phyloP scores from a whole-genome alignment of 140 eudicot genomes.

The Cichorium intybus region DNA sequence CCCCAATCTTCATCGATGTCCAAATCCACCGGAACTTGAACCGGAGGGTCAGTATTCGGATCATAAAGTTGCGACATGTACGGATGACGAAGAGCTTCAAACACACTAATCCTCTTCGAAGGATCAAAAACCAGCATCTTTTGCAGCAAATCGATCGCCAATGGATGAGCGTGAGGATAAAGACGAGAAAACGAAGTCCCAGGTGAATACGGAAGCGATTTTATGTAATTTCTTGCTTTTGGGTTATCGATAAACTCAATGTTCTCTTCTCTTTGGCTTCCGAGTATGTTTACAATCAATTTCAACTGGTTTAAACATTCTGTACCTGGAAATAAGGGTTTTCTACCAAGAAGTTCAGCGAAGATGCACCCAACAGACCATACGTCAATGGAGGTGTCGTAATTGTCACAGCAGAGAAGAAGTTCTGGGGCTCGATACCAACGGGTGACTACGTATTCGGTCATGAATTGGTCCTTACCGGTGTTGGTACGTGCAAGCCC shows the following conservation, averaged over 20 bases:
- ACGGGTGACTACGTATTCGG: conserved; percentile 94
- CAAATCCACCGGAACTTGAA: conserved; percentile 72
- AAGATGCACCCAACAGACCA: conserved; percentile 98
- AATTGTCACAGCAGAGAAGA: conserved; percentile 84
- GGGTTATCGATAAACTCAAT: conserved; percentile 81
- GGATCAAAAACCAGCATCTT: conserved; percentile 94
- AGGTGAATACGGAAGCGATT: conserved; percentile 61
- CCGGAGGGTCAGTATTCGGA: conserved; percentile 71
- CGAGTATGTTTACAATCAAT: conserved; percentile 74
- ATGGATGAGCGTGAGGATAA: conserved; percentile 76
- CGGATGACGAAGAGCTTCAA: conserved; percentile 85
- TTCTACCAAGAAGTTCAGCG: conserved; percentile 88
- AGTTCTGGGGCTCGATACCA: conserved; percentile 97
- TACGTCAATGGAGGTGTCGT: conserved; percentile 77
- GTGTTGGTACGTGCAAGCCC: conserved; percentile 95
- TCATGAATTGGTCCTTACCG: conserved; percentile 84
- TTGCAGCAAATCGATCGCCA: conserved; percentile 78
- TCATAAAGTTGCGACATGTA: conserved; percentile 85
- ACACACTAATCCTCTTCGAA: conserved; percentile 77
- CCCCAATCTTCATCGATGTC: conserved; percentile 89
- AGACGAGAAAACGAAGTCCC: conserved; percentile 66
- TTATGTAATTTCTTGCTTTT: conserved; percentile 74
- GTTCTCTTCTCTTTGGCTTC: conserved; percentile 74
- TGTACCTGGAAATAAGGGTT: conserved; percentile 81
- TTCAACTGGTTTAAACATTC: conserved; percentile 91